Evolutionary conservation across 2,329 filamentous ascomycete species (phyloP), one percentile per base, ranked within the genome.

Genomic region (Pseudogymnoascus sp.): DNA sequence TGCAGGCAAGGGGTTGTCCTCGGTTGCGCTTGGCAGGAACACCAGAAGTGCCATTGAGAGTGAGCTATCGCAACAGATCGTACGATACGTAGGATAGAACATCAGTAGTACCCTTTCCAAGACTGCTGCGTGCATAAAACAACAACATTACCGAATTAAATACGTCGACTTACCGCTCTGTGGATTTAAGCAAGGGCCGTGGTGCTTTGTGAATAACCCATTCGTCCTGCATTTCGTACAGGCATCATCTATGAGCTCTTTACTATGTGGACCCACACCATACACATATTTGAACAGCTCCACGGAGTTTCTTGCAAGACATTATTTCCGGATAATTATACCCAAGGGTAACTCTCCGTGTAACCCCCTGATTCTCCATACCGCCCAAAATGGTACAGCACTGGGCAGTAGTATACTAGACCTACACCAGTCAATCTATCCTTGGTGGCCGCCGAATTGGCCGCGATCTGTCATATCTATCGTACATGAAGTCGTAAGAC

Each of bases 81-180:
- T 54, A 54, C 47, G 47, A 54, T 54, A 54, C 29, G 31, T 54
- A 54, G 29, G 47, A 54, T 54, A 54, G 8, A 54, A 5, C 29
- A 13, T 17, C 29, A 9, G 29, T 33, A 33, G 15, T 33, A 54
- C 29, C 29, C n/a, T 54, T 17, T 33, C 47, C 47, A 54, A 54
- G 47, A 54, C 47, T 33, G 24, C 2, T 4, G 29, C n/a, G 47
- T 33, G 29, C 47, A 54, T 26, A 54, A 33, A 33, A 29, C 17
- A 54, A 31, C 21, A 13, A 11, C 6, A 54, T 17, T 21, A 21
- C 15, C 47, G 29, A 54, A 54, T 54, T 29, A 54, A 54, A 54
- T 21, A 54, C 15, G 7, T 33, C 10, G 29, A 17, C n/a, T 54
- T 33, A 26, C 29, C 29, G 47, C 47, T 15, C 13, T 15, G 15